These are phyloP conservation scores for Glycine soja DNA, from an alignment of 306 rosid genomes.

Conservation along the genomic window DNA sequence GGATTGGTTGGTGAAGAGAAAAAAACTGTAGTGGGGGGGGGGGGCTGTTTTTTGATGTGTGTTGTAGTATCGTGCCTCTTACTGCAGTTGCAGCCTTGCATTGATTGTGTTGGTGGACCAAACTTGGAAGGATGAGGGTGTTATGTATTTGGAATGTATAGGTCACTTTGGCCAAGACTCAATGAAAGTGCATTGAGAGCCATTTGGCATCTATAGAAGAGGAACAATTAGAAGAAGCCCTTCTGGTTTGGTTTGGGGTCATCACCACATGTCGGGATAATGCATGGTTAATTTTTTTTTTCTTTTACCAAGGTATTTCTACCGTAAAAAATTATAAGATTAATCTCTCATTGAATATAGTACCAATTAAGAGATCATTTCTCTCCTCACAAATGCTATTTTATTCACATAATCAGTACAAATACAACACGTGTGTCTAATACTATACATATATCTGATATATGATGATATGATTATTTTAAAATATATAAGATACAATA, in stretches of 20 bases:
- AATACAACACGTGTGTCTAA: too few species aligned
- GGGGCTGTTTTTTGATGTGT: neutral
- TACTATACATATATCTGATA: too few species aligned
- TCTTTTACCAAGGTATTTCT: too few species aligned
- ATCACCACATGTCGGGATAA: neutral
- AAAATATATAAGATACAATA: too few species aligned
- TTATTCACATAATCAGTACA: too few species aligned
- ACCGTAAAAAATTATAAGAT: too few species aligned
- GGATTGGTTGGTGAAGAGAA: neutral
- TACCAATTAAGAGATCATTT: too few species aligned
- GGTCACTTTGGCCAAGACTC: neutral
- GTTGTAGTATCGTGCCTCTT: neutral
- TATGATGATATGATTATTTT: too few species aligned
- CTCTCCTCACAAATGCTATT: too few species aligned
- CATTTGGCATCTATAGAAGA: slow-evolving; percentile 2
- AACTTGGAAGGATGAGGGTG: neutral
- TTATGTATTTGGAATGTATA: slow-evolving; percentile 40
- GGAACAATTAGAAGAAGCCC: neutral
- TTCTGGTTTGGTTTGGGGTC: neutral
- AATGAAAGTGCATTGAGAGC: neutral
- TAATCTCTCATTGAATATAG: too few species aligned
- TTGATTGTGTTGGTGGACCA: slow-evolving; percentile 37
- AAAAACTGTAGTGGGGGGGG: neutral
- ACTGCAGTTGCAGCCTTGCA: neutral
- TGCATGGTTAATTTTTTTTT: too few species aligned